Base-by-base conservation (phyloP, 2,329 filamentous ascomycete species). In the Botrytis byssoidea region DNA sequence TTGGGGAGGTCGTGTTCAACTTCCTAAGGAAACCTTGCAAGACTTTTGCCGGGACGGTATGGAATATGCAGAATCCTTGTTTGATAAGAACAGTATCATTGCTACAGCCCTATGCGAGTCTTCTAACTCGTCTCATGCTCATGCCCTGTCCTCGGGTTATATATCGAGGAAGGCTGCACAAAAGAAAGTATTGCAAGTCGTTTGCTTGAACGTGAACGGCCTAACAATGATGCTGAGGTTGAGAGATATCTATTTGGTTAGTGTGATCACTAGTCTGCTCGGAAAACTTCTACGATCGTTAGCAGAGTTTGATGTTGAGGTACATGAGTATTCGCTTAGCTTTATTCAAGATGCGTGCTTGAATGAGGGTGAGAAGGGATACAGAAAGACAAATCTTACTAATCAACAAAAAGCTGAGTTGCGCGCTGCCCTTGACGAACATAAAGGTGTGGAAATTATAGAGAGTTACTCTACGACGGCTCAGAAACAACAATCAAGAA, bases 41-140 rank as follows among this genome's bases (percentile, higher is more conserved):
- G 91, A 97, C 73, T 98, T 98, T 79, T 98, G 95, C 80, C 91
- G 96, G 77, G 94, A 97, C 80, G 93, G 93, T 22, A 99, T 99
- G 89, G 94, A 98, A 79, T 93, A 97, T 80, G 95, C 95, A 0
- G 93, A 97, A 79, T 88, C 89, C 51, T 87, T 97, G 2, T 93
- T 98, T 80, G 91, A 93, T 59, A 91, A 97, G 78, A 96, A 97
- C 81, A 91, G 90, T 69, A 88, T 98, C 74, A 90, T 99, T 76
- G 89, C 93, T 3, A 79, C 79, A 71, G 82, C 84, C 9, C 70
- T 80, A 44, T 72, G 70, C 73, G 83, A 84, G 57, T 83, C 84
- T 70, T 83, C 83, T 37, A 83, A 84, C 72, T 80, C 81, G 72
- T 79, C 48, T 29, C 57, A 81, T 66, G 77, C 48, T 29, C 57